Base-by-base conservation (phyloP, 1,284 basidiomycete genomes). In the Cerrena zonata region DNA sequence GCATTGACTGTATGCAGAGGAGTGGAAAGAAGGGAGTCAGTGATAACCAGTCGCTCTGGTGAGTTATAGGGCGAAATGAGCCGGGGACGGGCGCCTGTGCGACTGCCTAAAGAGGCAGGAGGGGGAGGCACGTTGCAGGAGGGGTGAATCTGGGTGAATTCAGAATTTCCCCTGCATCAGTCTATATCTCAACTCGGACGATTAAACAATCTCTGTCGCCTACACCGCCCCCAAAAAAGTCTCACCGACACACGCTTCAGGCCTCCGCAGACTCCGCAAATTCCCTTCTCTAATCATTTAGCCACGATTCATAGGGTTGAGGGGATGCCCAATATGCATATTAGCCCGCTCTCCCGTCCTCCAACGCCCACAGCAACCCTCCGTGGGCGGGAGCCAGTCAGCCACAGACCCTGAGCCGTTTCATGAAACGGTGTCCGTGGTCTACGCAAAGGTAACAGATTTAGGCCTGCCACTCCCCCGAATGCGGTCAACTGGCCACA, bases 1-100 rank as follows among this genome's bases (percentile, higher is more conserved):
- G 85, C 84, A 87, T 87, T 69, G 62, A 62, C 61, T 54, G 52
- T 53, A 12, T 40, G 51, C 27, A 47, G 47, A 41, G 5, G 50
- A 37, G 42, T 53, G 50, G 47, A 54, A 53, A 50, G 52, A 24
- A 52, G 27, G 52, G 55, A 53, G 55, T 57, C 54, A 60, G 55
- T 55, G 59, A 61, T 54, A 57, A 43, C 47, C 30, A 42, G 53
- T 56, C 52, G 53, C 49, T 46, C 34, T n/a, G n/a, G n/a, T n/a
- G n/a, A n/a, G n/a, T n/a, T n/a, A n/a, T n/a, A n/a, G n/a, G n/a
- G n/a, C n/a, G n/a, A n/a, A n/a, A n/a, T n/a, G n/a, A n/a, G n/a
- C n/a, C n/a, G n/a, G n/a, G n/a, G n/a, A n/a, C n/a, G n/a, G n/a
- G n/a, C n/a, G n/a, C n/a, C n/a, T n/a, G n/a, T n/a, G n/a, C n/a